Evolutionary conservation across 2,329 filamentous ascomycete genomes (phyloP).

Genomic region (Aureobasidium uvarum): DNA sequence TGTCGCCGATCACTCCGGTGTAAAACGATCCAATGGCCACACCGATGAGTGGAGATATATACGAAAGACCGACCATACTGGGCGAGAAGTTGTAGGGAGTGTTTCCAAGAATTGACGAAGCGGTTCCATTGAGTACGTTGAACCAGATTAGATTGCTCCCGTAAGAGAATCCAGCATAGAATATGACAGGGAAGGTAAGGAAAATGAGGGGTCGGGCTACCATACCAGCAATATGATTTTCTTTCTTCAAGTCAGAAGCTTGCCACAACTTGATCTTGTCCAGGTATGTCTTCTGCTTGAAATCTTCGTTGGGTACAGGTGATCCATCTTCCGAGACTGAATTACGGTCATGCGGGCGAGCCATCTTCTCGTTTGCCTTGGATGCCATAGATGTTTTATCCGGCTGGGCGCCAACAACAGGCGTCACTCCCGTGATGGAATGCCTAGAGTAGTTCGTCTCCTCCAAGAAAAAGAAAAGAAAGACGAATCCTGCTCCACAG

Average conservation of each 20-base stretch:
- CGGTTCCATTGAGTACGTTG: constrained; percentile 46
- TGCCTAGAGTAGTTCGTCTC: constrained; percentile 53
- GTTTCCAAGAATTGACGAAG: constrained; percentile 42
- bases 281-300: constrained; percentile 36
- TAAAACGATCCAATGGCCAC: constrained; percentile 41
- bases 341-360: background rate
- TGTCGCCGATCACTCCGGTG: constrained; percentile 41
- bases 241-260: constrained; percentile 35
- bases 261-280: constrained; percentile 39
- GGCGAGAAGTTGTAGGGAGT: constrained; percentile 42
- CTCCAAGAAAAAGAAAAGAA: constrained; percentile 60
- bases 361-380: background rate
- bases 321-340: background rate
- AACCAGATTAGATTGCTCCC: constrained; percentile 45
- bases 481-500: constrained; percentile 48
- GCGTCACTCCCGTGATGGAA: constrained; percentile 5
- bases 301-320: background rate
- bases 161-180: constrained; percentile 44
- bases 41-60: constrained; percentile 40
- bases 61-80: constrained; percentile 42
- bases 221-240: constrained; percentile 36
- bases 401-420: background rate
- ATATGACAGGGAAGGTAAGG: constrained; percentile 42
- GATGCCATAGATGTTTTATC: background rate
- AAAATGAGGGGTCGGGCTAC: constrained; percentile 33